Evolutionary conservation across 1,139 yeast species (phyloP), one percentile per base, ranked within the genome.

Genomic region (Scheffersomyces stambukii): DNA sequence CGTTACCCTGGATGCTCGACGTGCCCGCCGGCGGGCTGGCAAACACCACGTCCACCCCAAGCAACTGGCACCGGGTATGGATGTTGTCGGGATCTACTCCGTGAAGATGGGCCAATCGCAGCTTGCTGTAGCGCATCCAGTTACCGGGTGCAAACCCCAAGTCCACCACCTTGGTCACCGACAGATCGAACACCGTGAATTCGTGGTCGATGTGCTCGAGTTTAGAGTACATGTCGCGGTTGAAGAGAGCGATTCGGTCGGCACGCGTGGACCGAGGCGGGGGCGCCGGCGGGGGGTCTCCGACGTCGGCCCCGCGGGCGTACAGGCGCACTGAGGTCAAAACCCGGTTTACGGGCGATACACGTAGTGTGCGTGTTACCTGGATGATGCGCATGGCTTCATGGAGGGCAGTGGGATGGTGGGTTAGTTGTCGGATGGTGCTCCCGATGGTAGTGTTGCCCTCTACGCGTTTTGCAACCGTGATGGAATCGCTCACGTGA

Each of bases 91-190:
- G 73, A 0, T 45, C 50, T 2, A 62, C 21, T 3, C 35, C 41
- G 38, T 64, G 64, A 3, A 56, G 30, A 20, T 46, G 43, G 23
- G 57, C 48, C 35, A 67, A 40, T 18, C 54, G 43, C 19, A 50
- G 37, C 24, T 52, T 49, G 6, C 95, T 81, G 18, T 83, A 93
- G 42, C 80, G 85, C 8, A 89, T 71, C 98, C 98, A 91, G 19
- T 95, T 89, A 0, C 98, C 98, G 0, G 98, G 98, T 0, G 95
- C 95, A 51, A 72, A 91, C 1, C 98, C 98, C 14, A 66, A 39
- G 37, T 67, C 72, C 4, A 67, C 21, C 4, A 64, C 60, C 28
- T 50, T 54, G 5, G 47, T 46, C 3, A 62, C 60, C 1, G 31
- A 27, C 6, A 35, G 16, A 32, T 53, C 42, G 35, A 65, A 54